A percentile compares a stretch with the other conserved stretches of the same genome.
phyloP scores from a whole-genome alignment of 106 monocot species.

The Hemerocallis citrina region DNA sequence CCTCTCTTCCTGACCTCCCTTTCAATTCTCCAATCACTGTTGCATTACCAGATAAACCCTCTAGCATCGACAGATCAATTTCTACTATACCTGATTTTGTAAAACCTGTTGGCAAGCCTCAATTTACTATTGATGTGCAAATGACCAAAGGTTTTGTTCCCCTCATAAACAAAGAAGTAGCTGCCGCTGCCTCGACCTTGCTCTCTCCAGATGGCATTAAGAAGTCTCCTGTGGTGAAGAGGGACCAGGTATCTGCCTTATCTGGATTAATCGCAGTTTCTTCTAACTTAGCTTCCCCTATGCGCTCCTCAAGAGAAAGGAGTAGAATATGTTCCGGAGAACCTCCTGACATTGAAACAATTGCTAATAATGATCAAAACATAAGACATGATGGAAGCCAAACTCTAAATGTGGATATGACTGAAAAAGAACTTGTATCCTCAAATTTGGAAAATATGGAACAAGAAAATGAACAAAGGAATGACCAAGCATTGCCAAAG shows the following conservation, averaged over 20 bases:
- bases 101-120: conserved; percentile 9
- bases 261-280: conserved; percentile 5
- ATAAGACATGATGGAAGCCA: background rate
- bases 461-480: conserved; percentile 10
- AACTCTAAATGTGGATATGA: background rate
- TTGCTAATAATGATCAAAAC: conserved; percentile 6
- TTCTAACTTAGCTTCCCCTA: background rate
- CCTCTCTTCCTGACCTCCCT: conserved; percentile 50
- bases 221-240: conserved; percentile 6
- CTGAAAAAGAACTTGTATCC: conserved; percentile 4
- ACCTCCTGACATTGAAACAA: conserved; percentile 11
- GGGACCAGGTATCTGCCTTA: background rate
- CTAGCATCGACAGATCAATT: conserved; percentile 40
- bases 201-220: conserved; percentile 11
- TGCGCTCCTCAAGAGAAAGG: conserved; percentile 12
- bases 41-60: conserved; percentile 54
- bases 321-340: conserved; percentile 19
- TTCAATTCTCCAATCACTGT: conserved; percentile 61
- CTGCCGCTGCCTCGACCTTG: conserved; percentile 7
- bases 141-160: background rate
- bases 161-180: background rate
- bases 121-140: conserved; percentile 7
- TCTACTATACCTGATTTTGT: conserved; percentile 42
- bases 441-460: conserved; percentile 3
- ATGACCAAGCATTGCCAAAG: conserved; percentile 20